Percentiles rank a stretch among this genome's conserved stretches.
Conservation (phyloP, 176 grass and related monocot species). For the Musa acuminata region DNA sequence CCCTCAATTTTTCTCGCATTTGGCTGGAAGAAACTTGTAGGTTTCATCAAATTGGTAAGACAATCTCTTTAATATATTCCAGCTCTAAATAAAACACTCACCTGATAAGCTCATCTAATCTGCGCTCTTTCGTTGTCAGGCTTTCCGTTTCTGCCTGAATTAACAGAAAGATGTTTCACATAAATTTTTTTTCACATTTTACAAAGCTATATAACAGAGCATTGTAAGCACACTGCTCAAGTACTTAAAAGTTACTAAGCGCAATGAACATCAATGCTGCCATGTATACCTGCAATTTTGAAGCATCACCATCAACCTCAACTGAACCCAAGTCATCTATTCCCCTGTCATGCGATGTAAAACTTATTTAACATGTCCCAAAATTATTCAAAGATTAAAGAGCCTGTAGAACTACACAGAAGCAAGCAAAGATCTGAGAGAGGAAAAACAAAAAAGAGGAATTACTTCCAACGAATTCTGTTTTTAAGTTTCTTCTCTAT, state of each 20-base stretch:
- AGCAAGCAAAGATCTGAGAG: slow-evolving; percentile 17
- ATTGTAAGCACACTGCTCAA: background rate
- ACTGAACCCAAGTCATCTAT: slow-evolving; percentile 38
- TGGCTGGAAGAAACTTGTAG: slow-evolving; percentile 41
- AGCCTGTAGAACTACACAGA: slow-evolving; percentile 20
- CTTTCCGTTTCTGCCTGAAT: slow-evolving; percentile 65
- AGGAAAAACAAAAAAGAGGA: slow-evolving; percentile 4
- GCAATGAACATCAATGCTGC: background rate
- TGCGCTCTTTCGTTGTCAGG: slow-evolving; percentile 55
- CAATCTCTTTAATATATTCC: slow-evolving; percentile 15
- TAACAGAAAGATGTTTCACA: slow-evolving; percentile 15
- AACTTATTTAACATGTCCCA: background rate
- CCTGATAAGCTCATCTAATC: slow-evolving; percentile 65
- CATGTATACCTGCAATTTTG: slow-evolving; percentile 49
- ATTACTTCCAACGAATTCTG: slow-evolving; percentile 78
- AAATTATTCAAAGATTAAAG: background rate
- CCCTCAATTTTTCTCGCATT: slow-evolving; percentile 55
- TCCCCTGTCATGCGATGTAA: slow-evolving; percentile 30
- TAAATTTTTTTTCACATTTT: background rate
- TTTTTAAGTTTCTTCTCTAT: slow-evolving; percentile 96
- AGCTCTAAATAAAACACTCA: slow-evolving; percentile 22
- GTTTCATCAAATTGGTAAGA: slow-evolving; percentile 21
- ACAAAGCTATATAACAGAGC: background rate
- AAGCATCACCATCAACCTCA: slow-evolving; percentile 39
- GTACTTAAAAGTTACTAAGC: background rate